Conservation (phyloP, 164 flowering plant species). For the Santalum album region DNA sequence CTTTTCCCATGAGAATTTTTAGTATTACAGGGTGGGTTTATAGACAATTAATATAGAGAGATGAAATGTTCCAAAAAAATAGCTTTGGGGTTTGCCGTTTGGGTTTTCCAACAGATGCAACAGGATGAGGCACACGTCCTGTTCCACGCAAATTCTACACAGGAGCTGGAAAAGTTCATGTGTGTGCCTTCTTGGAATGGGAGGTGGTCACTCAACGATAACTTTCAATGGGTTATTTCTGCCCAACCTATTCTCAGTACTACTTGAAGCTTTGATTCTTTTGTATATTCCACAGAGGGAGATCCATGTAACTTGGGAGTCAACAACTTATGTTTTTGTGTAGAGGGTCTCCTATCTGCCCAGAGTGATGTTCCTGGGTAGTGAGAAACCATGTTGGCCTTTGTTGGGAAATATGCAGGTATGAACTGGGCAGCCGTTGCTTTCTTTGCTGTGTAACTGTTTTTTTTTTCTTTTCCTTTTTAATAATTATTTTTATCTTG, state of each 20-base stretch:
- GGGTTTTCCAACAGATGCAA: background rate
- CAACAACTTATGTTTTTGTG: slow-evolving; percentile 11
- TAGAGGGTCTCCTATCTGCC: too few species aligned
- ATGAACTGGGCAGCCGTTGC: slow-evolving; percentile 4
- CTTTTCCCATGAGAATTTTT: too few species aligned
- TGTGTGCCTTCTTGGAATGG: too few species aligned
- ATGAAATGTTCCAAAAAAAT: background rate
- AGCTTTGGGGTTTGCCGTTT: too few species aligned
- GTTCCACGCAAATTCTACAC: slow-evolving; percentile 9
- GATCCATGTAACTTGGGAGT: slow-evolving; percentile 19
- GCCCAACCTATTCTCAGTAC: slow-evolving; percentile 34
- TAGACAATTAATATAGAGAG: background rate
- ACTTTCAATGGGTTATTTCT: slow-evolving; percentile 29
- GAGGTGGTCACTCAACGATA: slow-evolving; percentile 49
- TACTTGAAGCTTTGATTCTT: slow-evolving; percentile 14
- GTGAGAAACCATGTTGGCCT: slow-evolving; percentile 58
- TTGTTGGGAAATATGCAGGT: slow-evolving; percentile 85
- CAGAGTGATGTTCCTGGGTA: slow-evolving; percentile 2
- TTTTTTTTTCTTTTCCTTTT: too few species aligned
- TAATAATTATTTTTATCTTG: too few species aligned
- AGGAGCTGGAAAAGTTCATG: background rate
- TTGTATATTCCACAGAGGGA: slow-evolving; percentile 23
- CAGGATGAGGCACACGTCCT: slow-evolving; percentile 10
- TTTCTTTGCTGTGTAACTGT: too few species aligned
- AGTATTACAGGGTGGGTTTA: too few species aligned